Conservation (phyloP, 495 filamentous ascomycete genomes). For the Astrocystis sublimbata region DNA sequence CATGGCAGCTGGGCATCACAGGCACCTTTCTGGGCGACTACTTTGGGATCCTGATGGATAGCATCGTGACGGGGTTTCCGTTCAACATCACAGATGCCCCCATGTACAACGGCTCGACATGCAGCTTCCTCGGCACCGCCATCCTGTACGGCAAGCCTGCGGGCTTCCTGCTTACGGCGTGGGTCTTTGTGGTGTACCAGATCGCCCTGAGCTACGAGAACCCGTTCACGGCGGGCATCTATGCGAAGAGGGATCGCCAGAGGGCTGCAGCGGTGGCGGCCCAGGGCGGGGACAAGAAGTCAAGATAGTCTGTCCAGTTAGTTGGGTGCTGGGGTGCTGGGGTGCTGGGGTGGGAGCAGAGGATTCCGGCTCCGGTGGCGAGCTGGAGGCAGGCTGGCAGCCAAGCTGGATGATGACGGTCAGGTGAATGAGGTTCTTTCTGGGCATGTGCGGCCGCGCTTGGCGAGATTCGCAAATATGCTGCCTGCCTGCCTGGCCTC, state of each 20-base stretch:
- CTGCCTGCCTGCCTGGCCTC: not conserved
- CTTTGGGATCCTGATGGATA: constrained; percentile 96
- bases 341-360: too few relatives aligned
- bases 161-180: constrained; percentile 71
- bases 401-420: too few relatives aligned
- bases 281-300: constrained; percentile 44
- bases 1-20: constrained; percentile 91
- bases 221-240: constrained; percentile 94
- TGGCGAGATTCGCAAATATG: too few relatives aligned
- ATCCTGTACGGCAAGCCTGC: constrained; percentile 87
- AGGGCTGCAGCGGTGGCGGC: constrained; percentile 40
- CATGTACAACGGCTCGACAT: constrained; percentile 94
- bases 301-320: constrained; percentile 34
- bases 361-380: too few relatives aligned
- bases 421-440: too few relatives aligned
- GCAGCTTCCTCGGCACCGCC: constrained; percentile 91
- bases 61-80: constrained; percentile 88
- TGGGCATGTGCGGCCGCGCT: too few relatives aligned
- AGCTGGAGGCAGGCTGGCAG: too few relatives aligned
- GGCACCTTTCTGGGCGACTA: constrained; percentile 98
- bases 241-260: constrained; percentile 78
- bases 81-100: constrained; percentile 91
- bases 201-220: constrained; percentile 90
- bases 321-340: too few relatives aligned
- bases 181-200: constrained; percentile 77